These are phyloP conservation scores for Stachybotrys chartarum DNA, from an alignment of 2,329 filamentous ascomycete genomes.

Conservation along the genomic window DNA sequence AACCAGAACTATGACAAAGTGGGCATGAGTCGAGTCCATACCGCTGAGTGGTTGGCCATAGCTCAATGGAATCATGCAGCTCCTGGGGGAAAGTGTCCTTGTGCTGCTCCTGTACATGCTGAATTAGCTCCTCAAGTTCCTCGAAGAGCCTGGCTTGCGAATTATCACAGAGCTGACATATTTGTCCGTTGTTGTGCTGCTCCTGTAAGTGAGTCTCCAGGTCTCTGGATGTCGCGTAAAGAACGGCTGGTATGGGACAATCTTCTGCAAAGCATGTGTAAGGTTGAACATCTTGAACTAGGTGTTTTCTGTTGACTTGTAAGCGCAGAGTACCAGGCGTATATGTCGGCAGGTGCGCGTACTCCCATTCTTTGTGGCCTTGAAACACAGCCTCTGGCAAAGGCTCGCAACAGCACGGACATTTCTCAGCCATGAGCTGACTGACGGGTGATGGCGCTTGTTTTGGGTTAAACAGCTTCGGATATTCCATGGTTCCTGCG, in stretches of 20 bases:
- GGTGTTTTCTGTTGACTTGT: neutral
- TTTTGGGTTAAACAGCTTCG: neutral
- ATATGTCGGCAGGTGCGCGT: neutral
- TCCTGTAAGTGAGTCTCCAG: neutral
- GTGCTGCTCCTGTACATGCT: neutral
- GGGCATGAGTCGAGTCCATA: neutral
- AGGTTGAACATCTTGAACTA: neutral
- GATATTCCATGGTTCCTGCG: neutral
- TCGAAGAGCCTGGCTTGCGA: neutral
- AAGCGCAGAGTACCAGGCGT: neutral
- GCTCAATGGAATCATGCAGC: neutral
- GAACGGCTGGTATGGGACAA: neutral
- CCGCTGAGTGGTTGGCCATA: neutral
- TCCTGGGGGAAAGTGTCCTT: neutral
- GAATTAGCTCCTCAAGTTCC: neutral
- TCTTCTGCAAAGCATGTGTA: neutral
- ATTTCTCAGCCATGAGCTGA: neutral
- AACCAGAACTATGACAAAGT: neutral
- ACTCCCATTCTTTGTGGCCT: neutral
- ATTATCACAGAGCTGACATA: neutral
- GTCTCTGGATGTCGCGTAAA: neutral
- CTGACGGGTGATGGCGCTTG: too few relatives aligned
- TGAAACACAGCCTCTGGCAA: neutral
- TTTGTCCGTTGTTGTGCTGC: neutral
- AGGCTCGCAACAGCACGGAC: neutral